Percentiles rank a stretch among this genome's conserved stretches.
Evolutionary conservation across 441 rosid species (phyloP).

Genomic region (Pelargonium exstipulatum): DNA sequence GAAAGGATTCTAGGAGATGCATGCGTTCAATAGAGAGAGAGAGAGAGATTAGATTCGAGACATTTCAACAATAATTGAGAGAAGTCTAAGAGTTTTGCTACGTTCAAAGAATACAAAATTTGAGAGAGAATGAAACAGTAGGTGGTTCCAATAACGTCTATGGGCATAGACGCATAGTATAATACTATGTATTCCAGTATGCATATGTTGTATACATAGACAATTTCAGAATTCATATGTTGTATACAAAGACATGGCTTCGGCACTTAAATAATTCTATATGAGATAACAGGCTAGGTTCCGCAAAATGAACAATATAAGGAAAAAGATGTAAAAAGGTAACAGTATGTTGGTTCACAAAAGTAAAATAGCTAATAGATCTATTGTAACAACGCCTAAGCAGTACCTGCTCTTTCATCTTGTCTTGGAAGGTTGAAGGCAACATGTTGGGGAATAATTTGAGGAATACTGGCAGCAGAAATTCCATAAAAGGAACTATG

Average conservation of each 20-base stretch:
- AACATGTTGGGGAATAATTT: slow-evolving; percentile 62
- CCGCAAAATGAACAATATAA: too few species aligned
- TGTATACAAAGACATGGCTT: neutral
- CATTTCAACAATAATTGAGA: neutral
- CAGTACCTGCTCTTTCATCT: slow-evolving; percentile 58
- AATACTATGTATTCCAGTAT: neutral
- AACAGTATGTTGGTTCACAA: neutral
- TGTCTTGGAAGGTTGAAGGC: slow-evolving; percentile 67
- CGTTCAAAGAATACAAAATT: neutral
- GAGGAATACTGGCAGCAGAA: slow-evolving; percentile 63
- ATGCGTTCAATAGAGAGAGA: neutral
- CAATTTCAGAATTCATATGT: neutral
- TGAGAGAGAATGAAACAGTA: neutral
- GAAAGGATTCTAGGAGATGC: neutral
- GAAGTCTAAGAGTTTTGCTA: neutral
- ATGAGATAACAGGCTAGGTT: neutral
- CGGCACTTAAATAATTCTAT: neutral
- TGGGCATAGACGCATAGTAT: too few species aligned
- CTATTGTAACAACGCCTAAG: neutral
- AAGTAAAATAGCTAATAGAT: neutral
- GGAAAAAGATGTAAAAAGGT: neutral
- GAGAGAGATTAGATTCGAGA: neutral
- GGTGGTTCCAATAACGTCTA: neutral
- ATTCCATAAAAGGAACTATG: slow-evolving; percentile 89
- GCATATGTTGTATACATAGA: neutral